Conservation (phyloP, 257 asterid species). For the Lantana camara region DNA sequence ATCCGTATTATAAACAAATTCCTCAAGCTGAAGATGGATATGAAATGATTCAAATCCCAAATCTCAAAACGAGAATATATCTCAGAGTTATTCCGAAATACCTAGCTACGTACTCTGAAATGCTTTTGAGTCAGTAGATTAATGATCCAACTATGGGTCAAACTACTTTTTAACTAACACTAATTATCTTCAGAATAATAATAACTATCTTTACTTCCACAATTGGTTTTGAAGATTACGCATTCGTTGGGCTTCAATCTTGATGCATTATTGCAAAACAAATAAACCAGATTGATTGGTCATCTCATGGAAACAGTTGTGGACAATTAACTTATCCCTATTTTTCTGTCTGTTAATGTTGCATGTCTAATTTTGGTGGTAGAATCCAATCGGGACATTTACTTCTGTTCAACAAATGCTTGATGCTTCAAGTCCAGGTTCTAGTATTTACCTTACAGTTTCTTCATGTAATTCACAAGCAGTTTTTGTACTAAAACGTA, state of each 20-base stretch:
- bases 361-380: conserved; percentile 35
- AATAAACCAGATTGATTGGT: background rate
- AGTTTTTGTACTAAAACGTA: conserved; percentile 18
- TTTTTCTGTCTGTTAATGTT: conserved; percentile 13
- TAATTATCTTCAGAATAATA: too few relatives aligned
- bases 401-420: conserved; percentile 72
- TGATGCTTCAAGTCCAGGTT: conserved; percentile 85
- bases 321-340: background rate
- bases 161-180: too few relatives aligned
- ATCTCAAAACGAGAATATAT: background rate
- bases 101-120: too few relatives aligned
- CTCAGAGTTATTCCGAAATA: background rate
- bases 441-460: conserved; percentile 32
- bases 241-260: too few relatives aligned
- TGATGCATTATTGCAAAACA: too few relatives aligned
- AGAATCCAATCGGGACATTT: conserved; percentile 61
- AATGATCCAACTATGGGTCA: too few relatives aligned
- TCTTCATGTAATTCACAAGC: conserved; percentile 12
- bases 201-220: too few relatives aligned
- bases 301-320: background rate
- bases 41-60: conserved; percentile 2
- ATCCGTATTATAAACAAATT: background rate
- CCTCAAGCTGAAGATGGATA: conserved; percentile 2
- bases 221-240: too few relatives aligned
- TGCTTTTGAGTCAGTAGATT: too few relatives aligned